Percentiles rank a stretch among this genome's conserved stretches.
phyloP scores from a whole-genome alignment of 1,284 basidiomycete genomes.

The Fomitopsis betulina region DNA sequence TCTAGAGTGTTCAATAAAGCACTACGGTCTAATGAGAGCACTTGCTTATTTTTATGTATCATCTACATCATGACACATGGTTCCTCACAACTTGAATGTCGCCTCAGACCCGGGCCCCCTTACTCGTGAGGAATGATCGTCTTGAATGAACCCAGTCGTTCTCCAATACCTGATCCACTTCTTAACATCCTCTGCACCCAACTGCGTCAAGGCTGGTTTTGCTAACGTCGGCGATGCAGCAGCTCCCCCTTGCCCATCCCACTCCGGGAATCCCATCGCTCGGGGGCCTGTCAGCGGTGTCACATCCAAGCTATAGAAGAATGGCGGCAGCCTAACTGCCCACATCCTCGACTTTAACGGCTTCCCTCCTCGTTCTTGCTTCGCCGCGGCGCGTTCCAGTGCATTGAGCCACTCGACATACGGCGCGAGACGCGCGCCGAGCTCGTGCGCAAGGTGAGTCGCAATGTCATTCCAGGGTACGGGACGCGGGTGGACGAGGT shows the following conservation, averaged over 20 bases:
- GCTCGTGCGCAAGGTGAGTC: slow-evolving; percentile 12
- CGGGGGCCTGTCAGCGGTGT: neutral
- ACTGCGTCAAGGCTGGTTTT: neutral
- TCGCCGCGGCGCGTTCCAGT: slow-evolving; percentile 7
- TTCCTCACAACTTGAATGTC: too few relatives aligned
- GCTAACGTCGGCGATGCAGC: slow-evolving; percentile 2
- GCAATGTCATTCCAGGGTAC: slow-evolving; percentile 18
- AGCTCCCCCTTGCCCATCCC: neutral
- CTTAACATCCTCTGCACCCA: slow-evolving; percentile 3
- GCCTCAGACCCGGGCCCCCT: neutral
- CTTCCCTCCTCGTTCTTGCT: neutral
- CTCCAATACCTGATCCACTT: slow-evolving; percentile 3
- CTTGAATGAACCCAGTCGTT: neutral
- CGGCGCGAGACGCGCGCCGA: slow-evolving; percentile 18
- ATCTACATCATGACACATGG: too few relatives aligned
- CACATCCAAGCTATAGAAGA: neutral
- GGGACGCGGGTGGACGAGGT: slow-evolving; percentile 27
- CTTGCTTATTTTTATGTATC: too few relatives aligned
- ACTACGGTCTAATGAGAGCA: too few relatives aligned
- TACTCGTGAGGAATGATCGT: neutral
- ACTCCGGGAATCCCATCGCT: neutral
- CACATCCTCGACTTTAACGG: neutral
- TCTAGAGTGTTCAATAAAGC: too few relatives aligned
- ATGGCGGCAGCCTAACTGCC: neutral
- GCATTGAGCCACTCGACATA: slow-evolving; percentile 19